phyloP scores from a whole-genome alignment of 2,329 filamentous ascomycete species.

The Paramyrothecium roridum region DNA sequence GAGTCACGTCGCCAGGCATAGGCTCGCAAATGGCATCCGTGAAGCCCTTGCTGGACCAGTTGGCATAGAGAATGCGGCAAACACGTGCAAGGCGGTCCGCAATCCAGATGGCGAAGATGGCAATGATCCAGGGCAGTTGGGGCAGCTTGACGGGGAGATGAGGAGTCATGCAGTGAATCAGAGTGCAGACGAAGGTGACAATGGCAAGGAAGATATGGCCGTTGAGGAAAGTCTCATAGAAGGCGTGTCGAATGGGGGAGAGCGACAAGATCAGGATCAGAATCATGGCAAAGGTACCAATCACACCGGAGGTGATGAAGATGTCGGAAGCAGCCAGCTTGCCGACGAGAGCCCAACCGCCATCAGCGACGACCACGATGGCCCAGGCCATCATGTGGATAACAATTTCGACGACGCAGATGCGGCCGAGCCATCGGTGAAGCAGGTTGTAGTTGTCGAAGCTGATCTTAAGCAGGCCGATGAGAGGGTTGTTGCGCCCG shows the following conservation, averaged over 20 bases:
- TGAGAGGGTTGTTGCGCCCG: constrained; percentile 89
- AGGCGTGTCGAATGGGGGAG: constrained; percentile 84
- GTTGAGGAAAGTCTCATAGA: constrained; percentile 95
- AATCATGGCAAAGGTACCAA: constrained; percentile 59
- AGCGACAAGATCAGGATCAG: constrained; percentile 67
- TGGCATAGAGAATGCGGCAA: constrained; percentile 61
- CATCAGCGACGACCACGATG: constrained; percentile 65
- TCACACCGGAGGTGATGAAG: constrained; percentile 65
- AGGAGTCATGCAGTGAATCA: constrained; percentile 72
- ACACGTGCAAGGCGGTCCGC: constrained; percentile 66
- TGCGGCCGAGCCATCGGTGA: constrained; percentile 72
- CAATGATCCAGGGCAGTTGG: constrained; percentile 72
- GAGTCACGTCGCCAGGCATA: constrained; percentile 66
- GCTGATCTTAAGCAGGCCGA: constrained; percentile 75
- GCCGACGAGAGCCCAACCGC: constrained; percentile 58
- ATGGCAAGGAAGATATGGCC: constrained; percentile 75
- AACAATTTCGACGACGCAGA: constrained; percentile 65
- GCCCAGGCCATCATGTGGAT: constrained; percentile 72
- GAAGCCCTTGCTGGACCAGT: constrained; percentile 56
- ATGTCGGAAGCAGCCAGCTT: constrained; percentile 51
- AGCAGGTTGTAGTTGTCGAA: constrained; percentile 91
- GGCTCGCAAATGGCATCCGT: constrained; percentile 66
- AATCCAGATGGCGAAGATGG: constrained; percentile 74
- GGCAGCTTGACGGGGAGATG: constrained; percentile 62
- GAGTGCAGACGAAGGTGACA: constrained; percentile 67